phyloP scores from a whole-genome alignment of 345 rosid genomes.

The Euphorbia peplus region DNA sequence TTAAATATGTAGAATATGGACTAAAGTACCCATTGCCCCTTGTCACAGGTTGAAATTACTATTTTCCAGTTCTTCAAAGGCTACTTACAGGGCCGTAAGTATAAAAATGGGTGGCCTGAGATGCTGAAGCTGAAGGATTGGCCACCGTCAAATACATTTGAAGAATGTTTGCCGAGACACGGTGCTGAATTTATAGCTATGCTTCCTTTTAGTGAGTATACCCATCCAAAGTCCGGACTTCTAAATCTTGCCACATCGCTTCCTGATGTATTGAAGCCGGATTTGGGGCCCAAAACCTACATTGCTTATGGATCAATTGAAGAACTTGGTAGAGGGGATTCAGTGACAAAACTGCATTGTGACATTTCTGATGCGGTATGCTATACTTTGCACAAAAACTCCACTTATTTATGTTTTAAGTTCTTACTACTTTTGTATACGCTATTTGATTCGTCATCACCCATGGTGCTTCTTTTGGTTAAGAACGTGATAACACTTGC shows the following conservation, averaged over 20 bases:
- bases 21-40: too few species aligned
- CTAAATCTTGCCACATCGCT: slow-evolving; percentile 51
- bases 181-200: slow-evolving; percentile 47
- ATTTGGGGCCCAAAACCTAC: slow-evolving; percentile 64
- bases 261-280: slow-evolving; percentile 52
- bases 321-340: slow-evolving; percentile 62
- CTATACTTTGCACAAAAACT: neutral
- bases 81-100: slow-evolving; percentile 44
- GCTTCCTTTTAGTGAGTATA: slow-evolving; percentile 51
- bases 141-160: slow-evolving; percentile 56
- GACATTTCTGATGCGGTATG: slow-evolving; percentile 63
- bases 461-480: neutral
- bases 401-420: slow-evolving; percentile 1
- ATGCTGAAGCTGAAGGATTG: slow-evolving; percentile 60
- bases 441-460: slow-evolving; percentile 5
- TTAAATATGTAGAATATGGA: too few species aligned
- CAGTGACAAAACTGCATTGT: slow-evolving; percentile 54
- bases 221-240: slow-evolving; percentile 46
- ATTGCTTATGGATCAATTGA: slow-evolving; percentile 46
- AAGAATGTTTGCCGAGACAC: slow-evolving; percentile 57
- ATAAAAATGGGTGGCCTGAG: slow-evolving; percentile 47
- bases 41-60: slow-evolving; percentile 49
- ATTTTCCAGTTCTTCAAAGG: slow-evolving; percentile 51
- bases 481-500: neutral
- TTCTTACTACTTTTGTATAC: neutral